Conservation (phyloP, 2,329 filamentous ascomycete genomes). For the Mycocentrospora acerina region DNA sequence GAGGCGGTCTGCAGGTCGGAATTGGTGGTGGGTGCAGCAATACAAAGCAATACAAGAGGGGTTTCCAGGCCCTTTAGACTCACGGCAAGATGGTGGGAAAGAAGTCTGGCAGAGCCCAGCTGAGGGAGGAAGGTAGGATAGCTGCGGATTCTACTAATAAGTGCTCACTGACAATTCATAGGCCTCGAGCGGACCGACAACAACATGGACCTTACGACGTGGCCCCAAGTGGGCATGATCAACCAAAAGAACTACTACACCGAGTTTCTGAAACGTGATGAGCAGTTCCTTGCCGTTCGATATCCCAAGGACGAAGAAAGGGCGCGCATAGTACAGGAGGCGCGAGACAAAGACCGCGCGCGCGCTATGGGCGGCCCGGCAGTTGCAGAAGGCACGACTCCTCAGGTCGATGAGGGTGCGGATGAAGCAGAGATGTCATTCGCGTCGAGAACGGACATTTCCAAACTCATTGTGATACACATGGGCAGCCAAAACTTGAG, state of each 20-base stretch:
- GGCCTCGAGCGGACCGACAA: constrained; percentile 96
- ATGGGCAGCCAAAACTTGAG: constrained; percentile 93
- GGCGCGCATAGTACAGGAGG: constrained; percentile 79
- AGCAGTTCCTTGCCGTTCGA: constrained; percentile 87
- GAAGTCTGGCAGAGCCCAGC: constrained; percentile 63
- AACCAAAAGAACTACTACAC: constrained; percentile 98
- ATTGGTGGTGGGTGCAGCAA: too few relatives aligned
- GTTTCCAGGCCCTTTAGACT: neutral
- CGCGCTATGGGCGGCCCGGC: constrained; percentile 70
- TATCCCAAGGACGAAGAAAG: constrained; percentile 84
- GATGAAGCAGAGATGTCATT: constrained; percentile 34
- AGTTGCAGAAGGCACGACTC: constrained; percentile 23
- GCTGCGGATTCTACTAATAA: neutral
- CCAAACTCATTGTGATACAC: constrained; percentile 93
- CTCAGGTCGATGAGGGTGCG: constrained; percentile 29
- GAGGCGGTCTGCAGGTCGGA: too few relatives aligned
- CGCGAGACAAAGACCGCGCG: constrained; percentile 84
- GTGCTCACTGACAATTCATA: constrained; percentile 43
- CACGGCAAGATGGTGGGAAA: constrained; percentile 60
- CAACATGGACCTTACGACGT: constrained; percentile 92
- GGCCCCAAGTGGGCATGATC: constrained; percentile 90
- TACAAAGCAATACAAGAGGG: too few relatives aligned
- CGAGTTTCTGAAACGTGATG: constrained; percentile 97
- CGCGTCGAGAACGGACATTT: constrained; percentile 61
- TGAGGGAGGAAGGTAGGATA: constrained; percentile 59